Base-by-base conservation (phyloP, 371 early-diverging fungal genomes). In the Mucor lusitanicus region DNA sequence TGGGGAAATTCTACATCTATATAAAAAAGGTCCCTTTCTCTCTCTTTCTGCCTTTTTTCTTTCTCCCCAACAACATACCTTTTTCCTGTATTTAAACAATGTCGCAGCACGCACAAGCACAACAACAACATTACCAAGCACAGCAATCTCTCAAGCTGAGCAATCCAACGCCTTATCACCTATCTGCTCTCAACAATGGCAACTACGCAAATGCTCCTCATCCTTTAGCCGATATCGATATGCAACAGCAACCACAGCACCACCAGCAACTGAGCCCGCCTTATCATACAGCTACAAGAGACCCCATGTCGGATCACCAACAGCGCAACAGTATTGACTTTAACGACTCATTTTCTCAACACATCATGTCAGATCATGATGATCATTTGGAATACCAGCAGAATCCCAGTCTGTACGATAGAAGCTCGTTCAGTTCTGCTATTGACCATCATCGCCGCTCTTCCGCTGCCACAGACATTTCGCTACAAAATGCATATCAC, bases 301-400 rank as follows among this genome's bases (percentile, higher is more conserved):
- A 56, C 30, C 48, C 70, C 6, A 37, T 57, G 33, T 25, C 39
- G 25, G 59, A 35, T 19, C 58, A 35, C 32, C 58, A 59, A 23
- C 48, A 44, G n/a, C 61, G 27, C 35, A 63, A 40, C 28, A 58
- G 35, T 21, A 40, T 74, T 17, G 71, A 74, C 6, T 74, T 64
- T 46, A 37, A 60, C 25, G 69, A 75, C 40, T 59, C 69, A 0
- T 70, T 73, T 37, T 68, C 77, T 3, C 74, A 71, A 35, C 32
- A 70, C n/a, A 48, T 71, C n/a, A 56, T 56, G 19, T 70, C 50
- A 35, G 65, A 64, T 17, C 59, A 61, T 33, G 70, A 69, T 15
- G 66, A 70, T 5, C 37, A 56, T 19, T n/a, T 44, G 19, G 44
- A 44, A n/a, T 44, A 61, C 19, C 27, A 17, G 15, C 35, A 68